Conservation (phyloP, 1,139 yeast genomes). For the Geotrichum europaeum region DNA sequence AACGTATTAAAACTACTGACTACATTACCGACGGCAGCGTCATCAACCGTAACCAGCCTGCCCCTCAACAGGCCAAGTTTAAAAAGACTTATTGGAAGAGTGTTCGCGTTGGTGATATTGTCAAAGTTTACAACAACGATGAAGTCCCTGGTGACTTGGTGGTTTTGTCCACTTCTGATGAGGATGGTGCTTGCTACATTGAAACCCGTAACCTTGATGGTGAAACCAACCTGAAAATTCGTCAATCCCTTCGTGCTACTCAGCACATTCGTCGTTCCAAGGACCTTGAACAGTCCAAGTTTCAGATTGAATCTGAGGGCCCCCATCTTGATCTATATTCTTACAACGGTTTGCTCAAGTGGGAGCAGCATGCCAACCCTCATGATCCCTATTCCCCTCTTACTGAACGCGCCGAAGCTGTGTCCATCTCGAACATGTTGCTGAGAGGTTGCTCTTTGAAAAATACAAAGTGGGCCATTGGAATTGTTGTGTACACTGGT, state of each 20-base stretch:
- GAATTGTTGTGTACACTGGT: conserved; percentile 87
- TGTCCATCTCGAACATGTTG: conserved; percentile 70
- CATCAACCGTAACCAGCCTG: conserved; percentile 35
- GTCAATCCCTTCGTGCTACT: conserved; percentile 69
- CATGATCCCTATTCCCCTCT: conserved; percentile 21
- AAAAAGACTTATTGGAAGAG: conserved; percentile 79
- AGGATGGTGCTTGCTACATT: conserved; percentile 85
- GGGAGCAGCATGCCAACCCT: conserved; percentile 33
- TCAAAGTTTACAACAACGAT: conserved; percentile 78
- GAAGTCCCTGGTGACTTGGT: conserved; percentile 91
- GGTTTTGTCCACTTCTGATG: conserved; percentile 72
- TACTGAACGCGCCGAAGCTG: conserved; percentile 49
- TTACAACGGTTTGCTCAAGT: conserved; percentile 77
- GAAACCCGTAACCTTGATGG: conserved; percentile 96
- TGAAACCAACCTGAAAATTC: conserved; percentile 84
- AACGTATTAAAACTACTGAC: conserved; percentile 11
- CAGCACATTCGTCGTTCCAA: conserved; percentile 59
- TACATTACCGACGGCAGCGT: conserved; percentile 26
- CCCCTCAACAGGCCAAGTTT: conserved; percentile 45
- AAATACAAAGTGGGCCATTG: conserved; percentile 43
- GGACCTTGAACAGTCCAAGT: conserved; percentile 68
- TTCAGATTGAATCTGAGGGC: conserved; percentile 89
- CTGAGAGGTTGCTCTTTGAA: conserved; percentile 80
- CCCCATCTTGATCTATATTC: conserved; percentile 79
- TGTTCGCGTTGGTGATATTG: conserved; percentile 81